These are phyloP conservation scores for Colletotrichum tabaci DNA, from an alignment of 2,329 filamentous ascomycete species.

Conservation along the genomic window DNA sequence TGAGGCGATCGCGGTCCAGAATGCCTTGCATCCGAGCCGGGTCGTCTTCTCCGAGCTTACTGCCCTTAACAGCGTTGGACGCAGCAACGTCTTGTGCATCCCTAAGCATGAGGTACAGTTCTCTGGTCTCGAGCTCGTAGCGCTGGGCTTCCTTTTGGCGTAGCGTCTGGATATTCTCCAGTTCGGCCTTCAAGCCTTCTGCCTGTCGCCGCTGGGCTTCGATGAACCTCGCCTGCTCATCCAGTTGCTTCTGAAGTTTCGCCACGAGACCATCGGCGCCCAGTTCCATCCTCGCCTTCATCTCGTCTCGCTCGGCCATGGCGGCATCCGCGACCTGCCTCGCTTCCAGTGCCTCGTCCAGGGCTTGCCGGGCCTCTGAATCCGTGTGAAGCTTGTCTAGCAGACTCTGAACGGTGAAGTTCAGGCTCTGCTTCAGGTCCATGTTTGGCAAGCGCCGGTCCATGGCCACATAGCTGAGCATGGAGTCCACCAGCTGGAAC, in stretches of 20 bases:
- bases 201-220: conserved; percentile 89
- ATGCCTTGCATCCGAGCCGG: conserved; percentile 90
- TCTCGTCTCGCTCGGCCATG: conserved; percentile 96
- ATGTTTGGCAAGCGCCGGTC: conserved; percentile 95
- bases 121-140: conserved; percentile 95
- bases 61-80: conserved; percentile 78
- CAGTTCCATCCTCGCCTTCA: conserved; percentile 88
- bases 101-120: conserved; percentile 97
- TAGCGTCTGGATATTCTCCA: conserved; percentile 88
- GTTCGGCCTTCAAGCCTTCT: conserved; percentile 89
- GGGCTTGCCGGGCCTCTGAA: conserved; percentile 90
- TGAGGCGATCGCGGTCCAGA: conserved; percentile 90
- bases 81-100: conserved; percentile 97
- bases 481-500: conserved; percentile 98
- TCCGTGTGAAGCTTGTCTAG: conserved; percentile 97
- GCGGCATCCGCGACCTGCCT: conserved; percentile 95
- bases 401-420: conserved; percentile 96
- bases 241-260: conserved; percentile 93
- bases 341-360: conserved; percentile 91
- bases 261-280: conserved; percentile 94
- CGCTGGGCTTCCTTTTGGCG: conserved; percentile 92
- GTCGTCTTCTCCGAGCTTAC: conserved; percentile 71
- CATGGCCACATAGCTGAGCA: conserved; percentile 99
- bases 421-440: conserved; percentile 97
- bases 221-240: conserved; percentile 92